Evolutionary conservation across 345 rosid species (phyloP).

Genomic region (Citrus hindsii): DNA sequence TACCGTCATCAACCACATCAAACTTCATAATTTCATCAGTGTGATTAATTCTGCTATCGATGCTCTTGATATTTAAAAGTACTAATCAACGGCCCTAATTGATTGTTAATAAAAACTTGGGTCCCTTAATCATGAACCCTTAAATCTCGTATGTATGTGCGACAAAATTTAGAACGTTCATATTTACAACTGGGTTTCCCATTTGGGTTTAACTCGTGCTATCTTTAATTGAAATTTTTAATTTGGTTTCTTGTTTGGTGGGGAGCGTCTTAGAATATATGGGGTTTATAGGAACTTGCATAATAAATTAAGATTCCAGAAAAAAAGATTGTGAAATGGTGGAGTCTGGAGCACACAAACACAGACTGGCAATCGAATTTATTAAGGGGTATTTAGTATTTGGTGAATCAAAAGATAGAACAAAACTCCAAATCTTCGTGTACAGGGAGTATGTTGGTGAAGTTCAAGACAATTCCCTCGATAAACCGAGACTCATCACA

Average conservation of each 20-base stretch:
- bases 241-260: no score
- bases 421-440: background rate
- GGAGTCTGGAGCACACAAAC: slow-evolving; percentile 5
- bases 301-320: no score
- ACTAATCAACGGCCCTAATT: background rate
- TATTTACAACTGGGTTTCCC: no score
- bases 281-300: background rate
- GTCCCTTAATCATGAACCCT: background rate
- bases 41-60: background rate
- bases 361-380: background rate
- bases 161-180: no score
- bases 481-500: slow-evolving; percentile 11
- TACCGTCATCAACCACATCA: background rate
- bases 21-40: background rate
- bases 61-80: background rate
- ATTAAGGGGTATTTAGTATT: background rate
- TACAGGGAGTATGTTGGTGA: slow-evolving; percentile 10
- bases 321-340: background rate
- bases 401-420: background rate
- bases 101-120: background rate
- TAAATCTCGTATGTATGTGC: background rate
- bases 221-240: no score
- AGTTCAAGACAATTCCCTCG: slow-evolving; percentile 27
- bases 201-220: no score
- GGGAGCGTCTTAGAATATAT: no score